Base-by-base conservation (phyloP, 75 land plant genomes). In the Larix kaempferi region DNA sequence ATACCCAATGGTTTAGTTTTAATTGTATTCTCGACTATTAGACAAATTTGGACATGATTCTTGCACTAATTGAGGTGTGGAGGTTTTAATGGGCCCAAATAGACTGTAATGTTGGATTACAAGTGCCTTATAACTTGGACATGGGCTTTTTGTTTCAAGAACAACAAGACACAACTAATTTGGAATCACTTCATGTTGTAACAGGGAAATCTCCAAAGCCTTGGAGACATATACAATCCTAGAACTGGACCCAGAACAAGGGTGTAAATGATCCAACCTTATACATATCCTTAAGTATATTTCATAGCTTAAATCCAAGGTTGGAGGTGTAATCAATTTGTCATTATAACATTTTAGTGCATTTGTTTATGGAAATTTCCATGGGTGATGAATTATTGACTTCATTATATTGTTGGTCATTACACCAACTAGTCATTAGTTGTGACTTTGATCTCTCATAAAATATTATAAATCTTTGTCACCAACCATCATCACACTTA, bases 191-290 rank as follows among this genome's bases (percentile, higher is more conserved):
- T 86, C 88, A 74, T 93, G 84, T 84, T 91, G 90, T 78, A 96
- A 74, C 37, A 96, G 78, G 19, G 96, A 91, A 86, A 96, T 80
- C 56, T 96, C 96, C 74, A 93, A 63, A 74, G 99, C 99, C 78
- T 83, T 88, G 6, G 91, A 93, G 54, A 93, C 77, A 85, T 90
- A 92, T 5, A 96, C 78, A 22, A 85, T 85, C 29, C 78, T 87
- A 12, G 96, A 96, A 88, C 84, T 76, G 84, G 81, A 86, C 99
- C 99, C 93, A 19, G 86, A 75, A 72, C 84, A 87, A 21, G 90
- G 89, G 17, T 83, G 79, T 65, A 52, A 22, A 76, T 91, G 86
- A 66, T 91, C 88, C 55, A 93, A 60, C 15, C 92, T 91, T 63
- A 95, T 92, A 54, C 87, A 80, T 39, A 93, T 88, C 44, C 52